Base-by-base conservation (phyloP, 371 early-diverging fungal species). In the Batrachochytrium dendrobatidis region DNA sequence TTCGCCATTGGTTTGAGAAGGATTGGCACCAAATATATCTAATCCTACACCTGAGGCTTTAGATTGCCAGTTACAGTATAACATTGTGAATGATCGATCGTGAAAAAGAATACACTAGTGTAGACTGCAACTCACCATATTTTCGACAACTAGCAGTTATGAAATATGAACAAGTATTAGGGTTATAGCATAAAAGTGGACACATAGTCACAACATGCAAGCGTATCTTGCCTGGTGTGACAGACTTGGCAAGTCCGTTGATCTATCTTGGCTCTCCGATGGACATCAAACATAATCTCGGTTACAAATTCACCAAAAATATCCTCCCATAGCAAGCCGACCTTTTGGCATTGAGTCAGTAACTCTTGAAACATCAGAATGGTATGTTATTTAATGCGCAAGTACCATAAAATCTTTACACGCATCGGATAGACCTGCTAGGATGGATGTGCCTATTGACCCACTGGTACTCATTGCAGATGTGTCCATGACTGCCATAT, bases 11-110 rank as follows among this genome's bases (percentile, higher is more conserved):
- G 53, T 74, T 75, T 25, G 74, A 59, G 34, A 73, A 45, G 82
- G 81, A 20, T 71, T 79, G 52, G 83, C 83, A 15, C 89, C 88
- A 71, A 83, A 88, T 7, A 88, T 77, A 63, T 90, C 91, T 30
- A 63, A 55, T 6, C 86, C 86, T 8, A 87, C 81, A 32, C 56
- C 15, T 12, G 45, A 30, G 25, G 51, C 64, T 63, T 44, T 5
- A 22, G 15, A 48, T 39, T 39, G 39, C n/a, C n/a, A 39, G 39
- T 39, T 17, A 8, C 48, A 6, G 22, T 26, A 28, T 26, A 2
- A 44, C 7, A 33, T 20, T 10, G 55, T 20, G 8, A 39, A 29
- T 1, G 20, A 24, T 6, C 6, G 18, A 32, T 15, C 26, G 7
- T 20, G 33, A 18, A n/a, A 60, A 22, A 44, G 48, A 30, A 53